Conservation (phyloP, 1,139 yeast species). For the Yamadazyma epiphylla region DNA sequence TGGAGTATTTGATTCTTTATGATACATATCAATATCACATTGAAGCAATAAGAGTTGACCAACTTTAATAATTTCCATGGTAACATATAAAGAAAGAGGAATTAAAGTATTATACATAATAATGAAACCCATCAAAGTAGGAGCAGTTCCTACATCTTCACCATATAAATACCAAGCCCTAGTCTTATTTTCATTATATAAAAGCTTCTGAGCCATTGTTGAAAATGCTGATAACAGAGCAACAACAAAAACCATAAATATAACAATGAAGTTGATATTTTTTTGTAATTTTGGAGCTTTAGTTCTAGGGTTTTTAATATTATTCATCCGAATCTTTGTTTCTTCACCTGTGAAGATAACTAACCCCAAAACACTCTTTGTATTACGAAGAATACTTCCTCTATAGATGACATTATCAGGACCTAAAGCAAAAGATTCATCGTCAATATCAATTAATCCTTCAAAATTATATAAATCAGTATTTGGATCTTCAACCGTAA, state of each 20-base stretch:
- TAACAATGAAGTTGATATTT: slow-evolving; percentile 76
- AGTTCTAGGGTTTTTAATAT: slow-evolving; percentile 80
- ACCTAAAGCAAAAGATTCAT: slow-evolving; percentile 54
- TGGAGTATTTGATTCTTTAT: slow-evolving; percentile 77
- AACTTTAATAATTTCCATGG: slow-evolving; percentile 92
- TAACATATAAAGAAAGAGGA: slow-evolving; percentile 90
- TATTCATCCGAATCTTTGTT: slow-evolving; percentile 93
- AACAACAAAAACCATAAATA: slow-evolving; percentile 82
- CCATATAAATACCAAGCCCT: slow-evolving; percentile 72
- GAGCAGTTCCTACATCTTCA: slow-evolving; percentile 81
- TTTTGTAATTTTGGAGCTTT: slow-evolving; percentile 91
- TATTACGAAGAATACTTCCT: slow-evolving; percentile 85
- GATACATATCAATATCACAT: slow-evolving; percentile 93
- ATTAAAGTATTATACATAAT: slow-evolving; percentile 97
- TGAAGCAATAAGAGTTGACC: slow-evolving; percentile 79
- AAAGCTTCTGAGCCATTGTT: slow-evolving; percentile 70
- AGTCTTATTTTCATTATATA: slow-evolving; percentile 37
- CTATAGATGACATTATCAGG: slow-evolving; percentile 81
- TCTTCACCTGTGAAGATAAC: slow-evolving; percentile 95
- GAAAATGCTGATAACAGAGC: slow-evolving; percentile 72
- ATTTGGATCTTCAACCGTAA: slow-evolving; percentile 87
- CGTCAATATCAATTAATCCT: slow-evolving; percentile 41
- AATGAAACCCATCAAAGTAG: slow-evolving; percentile 91
- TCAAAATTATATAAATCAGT: slow-evolving; percentile 87
- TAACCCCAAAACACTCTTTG: slow-evolving; percentile 67